Evolutionary conservation across 495 filamentous ascomycete genomes (phyloP), one percentile per base, ranked within the genome.

Genomic region (Monascus purpureus): DNA sequence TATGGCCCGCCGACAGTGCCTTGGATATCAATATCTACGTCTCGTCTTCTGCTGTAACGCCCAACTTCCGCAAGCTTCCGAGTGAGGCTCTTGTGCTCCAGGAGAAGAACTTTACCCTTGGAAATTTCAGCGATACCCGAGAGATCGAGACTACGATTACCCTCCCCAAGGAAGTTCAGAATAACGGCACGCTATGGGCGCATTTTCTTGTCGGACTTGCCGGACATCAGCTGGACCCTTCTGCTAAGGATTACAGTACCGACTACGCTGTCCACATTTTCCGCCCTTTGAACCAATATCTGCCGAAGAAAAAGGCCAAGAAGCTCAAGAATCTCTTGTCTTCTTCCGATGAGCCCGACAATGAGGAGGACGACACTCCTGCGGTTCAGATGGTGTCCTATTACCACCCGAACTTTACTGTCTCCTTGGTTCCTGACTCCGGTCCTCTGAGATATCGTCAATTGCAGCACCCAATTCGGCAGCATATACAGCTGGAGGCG

Each of bases 371-470:
- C 8, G 59, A 63, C 3, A 75, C 74, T 0, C 80, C 82, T 11
- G 40, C 51, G 15, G 49, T 59, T 7, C 69, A 72, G 12, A 72
- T 86, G 32, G 73, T 68, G 19, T 88, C 77, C 22, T 94, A 88
- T 56, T 97, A 95, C 49, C 92, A 97, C 57, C 81, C 88, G 4
- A 97, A 97, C 53, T 77, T 92, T 40, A 92, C 86, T 17, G 57
- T 97, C 24, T 80, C 85, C 9, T 65, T 96, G 35, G 77, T 97
- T 32, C 83, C 84, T 11, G 81, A 93, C 43, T 65, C 74, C 28
- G 87, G 84, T 3, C 58, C 72, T 3, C 50, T 79, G 42, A 63
- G 57, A 18, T 86, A 72, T 35, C 61, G 65, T n/a, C 61, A 68
- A 33, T 57, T 82, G 33, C 80, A 83, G 33, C 80, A 82, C 0